phyloP scores from a whole-genome alignment of 2,329 filamentous ascomycete species.

The Orbilia oligospora region DNA sequence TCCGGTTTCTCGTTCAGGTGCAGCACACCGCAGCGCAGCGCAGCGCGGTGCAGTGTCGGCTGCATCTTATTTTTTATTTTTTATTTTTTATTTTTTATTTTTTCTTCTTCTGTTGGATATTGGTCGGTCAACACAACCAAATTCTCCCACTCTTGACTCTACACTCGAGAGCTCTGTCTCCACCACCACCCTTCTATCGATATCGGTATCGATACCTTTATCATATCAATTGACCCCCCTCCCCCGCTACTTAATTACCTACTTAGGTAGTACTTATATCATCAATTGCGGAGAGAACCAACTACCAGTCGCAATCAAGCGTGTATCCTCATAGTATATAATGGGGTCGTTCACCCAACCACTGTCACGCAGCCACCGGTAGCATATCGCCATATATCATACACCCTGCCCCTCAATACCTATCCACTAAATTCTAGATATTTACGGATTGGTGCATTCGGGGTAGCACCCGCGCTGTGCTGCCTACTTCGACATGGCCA shows the following conservation, averaged over 20 bases:
- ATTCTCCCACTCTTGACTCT: neutral
- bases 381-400: conserved; percentile 5
- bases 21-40: no score
- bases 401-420: neutral
- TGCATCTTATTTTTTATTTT: no score
- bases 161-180: no score
- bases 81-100: conserved; percentile 3
- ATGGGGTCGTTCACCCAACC: conserved; percentile 15
- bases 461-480: neutral
- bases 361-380: conserved; percentile 18
- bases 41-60: no score
- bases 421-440: no score
- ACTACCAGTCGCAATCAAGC: no score
- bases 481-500: neutral
- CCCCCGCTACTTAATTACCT: no score
- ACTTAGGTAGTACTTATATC: no score
- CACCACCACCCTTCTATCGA: neutral
- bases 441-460: neutral
- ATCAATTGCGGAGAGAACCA: no score
- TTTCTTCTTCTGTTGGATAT: conserved; percentile 33
- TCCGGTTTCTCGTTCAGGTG: neutral
- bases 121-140: conserved; percentile 10
- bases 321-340: no score
- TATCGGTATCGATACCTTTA: neutral
- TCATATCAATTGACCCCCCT: conserved; percentile 1